Conservation (phyloP, 139 green algal species). For the Chlamydomonas sp. region DNA sequence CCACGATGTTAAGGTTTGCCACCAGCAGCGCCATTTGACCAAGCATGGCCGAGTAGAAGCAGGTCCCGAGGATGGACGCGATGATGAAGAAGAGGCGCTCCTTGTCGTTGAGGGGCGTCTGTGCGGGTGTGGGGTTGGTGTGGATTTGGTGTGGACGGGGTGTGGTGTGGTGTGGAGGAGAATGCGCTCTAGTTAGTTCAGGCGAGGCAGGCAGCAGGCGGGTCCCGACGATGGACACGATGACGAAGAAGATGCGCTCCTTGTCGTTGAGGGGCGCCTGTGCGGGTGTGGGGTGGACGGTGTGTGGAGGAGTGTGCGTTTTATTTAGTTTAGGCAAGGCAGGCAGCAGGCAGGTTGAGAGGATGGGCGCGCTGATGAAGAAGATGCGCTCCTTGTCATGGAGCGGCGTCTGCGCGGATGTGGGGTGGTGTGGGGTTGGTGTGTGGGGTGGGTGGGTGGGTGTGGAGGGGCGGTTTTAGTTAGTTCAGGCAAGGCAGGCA, state of each 20-base stretch:
- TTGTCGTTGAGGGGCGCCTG: background rate
- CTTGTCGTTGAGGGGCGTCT: background rate
- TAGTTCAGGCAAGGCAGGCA: conserved; percentile 9
- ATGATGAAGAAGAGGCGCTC: conserved; percentile 22
- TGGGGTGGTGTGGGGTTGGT: too few species aligned
- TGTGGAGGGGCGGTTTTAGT: conserved; percentile 1
- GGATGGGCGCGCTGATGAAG: conserved; percentile 19
- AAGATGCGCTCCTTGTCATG: conserved; percentile 13
- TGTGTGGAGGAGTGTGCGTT: background rate
- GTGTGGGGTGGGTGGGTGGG: too few species aligned
- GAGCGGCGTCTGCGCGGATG: background rate
- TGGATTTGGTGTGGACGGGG: too few species aligned
- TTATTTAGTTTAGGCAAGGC: too few species aligned
- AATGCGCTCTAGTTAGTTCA: background rate
- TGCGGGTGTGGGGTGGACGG: background rate
- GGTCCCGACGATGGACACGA: conserved; percentile 16
- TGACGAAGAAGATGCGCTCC: conserved; percentile 21
- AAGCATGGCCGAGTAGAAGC: conserved; percentile 11
- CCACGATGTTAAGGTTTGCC: conserved; percentile 21
- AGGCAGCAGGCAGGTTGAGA: conserved; percentile 10
- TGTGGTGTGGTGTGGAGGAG: background rate
- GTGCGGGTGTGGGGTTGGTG: background rate
- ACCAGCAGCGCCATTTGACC: conserved; percentile 28
- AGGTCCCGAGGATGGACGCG: conserved; percentile 16
- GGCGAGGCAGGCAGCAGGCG: too few species aligned